Percentiles rank a stretch among this genome's conserved stretches.
These are phyloP conservation scores for Cladosporium oxysporum DNA, from an alignment of 2,329 filamentous ascomycete genomes.

Conservation along the genomic window DNA sequence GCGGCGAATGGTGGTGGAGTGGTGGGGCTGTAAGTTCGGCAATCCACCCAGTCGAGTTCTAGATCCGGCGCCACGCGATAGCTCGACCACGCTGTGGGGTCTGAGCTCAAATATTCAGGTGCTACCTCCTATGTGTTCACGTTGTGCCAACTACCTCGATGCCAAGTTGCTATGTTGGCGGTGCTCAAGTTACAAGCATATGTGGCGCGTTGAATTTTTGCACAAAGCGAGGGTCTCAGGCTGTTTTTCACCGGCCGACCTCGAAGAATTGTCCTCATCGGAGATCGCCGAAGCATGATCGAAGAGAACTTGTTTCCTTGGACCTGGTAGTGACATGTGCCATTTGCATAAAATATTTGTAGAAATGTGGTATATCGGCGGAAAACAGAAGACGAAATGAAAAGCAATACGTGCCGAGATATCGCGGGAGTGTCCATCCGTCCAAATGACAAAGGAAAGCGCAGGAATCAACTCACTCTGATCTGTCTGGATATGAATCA, in stretches of 20 bases:
- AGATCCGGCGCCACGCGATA: conserved; percentile 9
- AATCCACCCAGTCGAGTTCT: conserved; percentile 1
- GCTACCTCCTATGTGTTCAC: neutral
- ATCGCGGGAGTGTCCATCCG: neutral
- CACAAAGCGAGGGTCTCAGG: neutral
- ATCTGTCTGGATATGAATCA: neutral
- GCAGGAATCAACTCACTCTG: neutral
- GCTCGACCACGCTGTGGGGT: neutral
- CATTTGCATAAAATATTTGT: neutral
- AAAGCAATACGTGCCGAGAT: neutral
- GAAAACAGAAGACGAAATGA: neutral
- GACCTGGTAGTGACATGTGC: neutral
- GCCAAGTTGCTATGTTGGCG: neutral
- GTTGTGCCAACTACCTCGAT: neutral
- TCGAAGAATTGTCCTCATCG: neutral
- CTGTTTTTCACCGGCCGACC: neutral
- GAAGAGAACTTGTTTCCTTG: neutral
- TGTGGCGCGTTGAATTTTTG: neutral
- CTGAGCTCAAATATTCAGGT: neutral
- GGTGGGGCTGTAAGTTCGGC: conserved; percentile 19
- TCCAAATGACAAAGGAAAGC: neutral
- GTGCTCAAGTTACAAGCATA: neutral
- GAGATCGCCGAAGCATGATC: neutral
- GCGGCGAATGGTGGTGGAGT: conserved; percentile 16
- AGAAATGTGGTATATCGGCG: neutral